phyloP scores from a whole-genome alignment of 2,329 filamentous ascomycete species.

The Scytalidium lignicola region DNA sequence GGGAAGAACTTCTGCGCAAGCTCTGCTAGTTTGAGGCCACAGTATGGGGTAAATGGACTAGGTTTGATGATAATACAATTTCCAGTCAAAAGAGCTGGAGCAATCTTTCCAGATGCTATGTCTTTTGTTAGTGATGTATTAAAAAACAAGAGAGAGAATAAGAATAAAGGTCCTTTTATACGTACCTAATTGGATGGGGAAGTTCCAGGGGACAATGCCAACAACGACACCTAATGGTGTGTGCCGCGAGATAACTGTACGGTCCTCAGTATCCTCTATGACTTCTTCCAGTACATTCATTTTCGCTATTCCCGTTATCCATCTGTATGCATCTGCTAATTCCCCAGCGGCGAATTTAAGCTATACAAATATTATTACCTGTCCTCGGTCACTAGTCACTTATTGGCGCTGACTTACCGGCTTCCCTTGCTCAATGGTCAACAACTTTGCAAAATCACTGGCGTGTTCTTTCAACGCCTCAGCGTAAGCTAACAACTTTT shows the following conservation, averaged over 20 bases:
- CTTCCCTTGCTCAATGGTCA: constrained; percentile 47
- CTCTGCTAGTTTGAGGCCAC: constrained; percentile 46
- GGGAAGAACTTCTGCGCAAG: constrained; percentile 43
- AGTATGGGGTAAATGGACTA: constrained; percentile 50
- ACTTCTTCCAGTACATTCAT: constrained; percentile 7
- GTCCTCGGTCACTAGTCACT: background rate
- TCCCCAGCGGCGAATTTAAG: background rate
- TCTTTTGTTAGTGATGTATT: too few species aligned
- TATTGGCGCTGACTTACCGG: constrained; percentile 27
- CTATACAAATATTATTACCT: background rate
- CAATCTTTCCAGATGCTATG: constrained; percentile 36
- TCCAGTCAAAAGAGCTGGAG: constrained; percentile 41
- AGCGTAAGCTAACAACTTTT: constrained; percentile 30
- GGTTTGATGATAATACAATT: constrained; percentile 53
- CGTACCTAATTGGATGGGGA: constrained; percentile 36
- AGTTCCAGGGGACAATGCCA: constrained; percentile 59
- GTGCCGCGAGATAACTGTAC: constrained; percentile 32
- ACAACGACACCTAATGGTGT: constrained; percentile 31
- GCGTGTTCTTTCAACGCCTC: constrained; percentile 19
- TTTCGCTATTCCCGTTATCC: background rate
- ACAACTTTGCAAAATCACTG: constrained; percentile 37
- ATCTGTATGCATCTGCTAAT: background rate
- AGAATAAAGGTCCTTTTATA: too few species aligned
- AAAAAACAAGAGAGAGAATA: too few species aligned
- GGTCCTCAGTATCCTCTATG: constrained; percentile 2